These are phyloP conservation scores for Verbena officinalis DNA, from an alignment of 257 asterid species.

Conservation along the genomic window DNA sequence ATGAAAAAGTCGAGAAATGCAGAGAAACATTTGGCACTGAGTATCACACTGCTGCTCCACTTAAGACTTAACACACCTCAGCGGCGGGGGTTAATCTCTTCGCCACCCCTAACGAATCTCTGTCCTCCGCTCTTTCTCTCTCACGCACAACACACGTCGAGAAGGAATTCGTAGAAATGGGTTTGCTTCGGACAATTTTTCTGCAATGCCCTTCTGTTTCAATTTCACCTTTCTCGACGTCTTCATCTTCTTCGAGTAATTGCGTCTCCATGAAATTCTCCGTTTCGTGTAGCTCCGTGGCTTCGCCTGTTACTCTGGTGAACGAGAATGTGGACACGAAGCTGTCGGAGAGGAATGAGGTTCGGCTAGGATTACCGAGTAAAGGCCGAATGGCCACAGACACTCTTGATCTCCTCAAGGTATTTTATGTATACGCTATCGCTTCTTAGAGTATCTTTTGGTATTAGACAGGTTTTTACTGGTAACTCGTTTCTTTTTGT, in stretches of 20 bases:
- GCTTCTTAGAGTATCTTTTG: conserved; percentile 5
- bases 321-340: conserved; percentile 48
- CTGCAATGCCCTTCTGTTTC: conserved; percentile 29
- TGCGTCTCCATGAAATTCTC: conserved; percentile 45
- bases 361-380: conserved; percentile 98
- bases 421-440: conserved; percentile 14
- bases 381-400: conserved; percentile 98
- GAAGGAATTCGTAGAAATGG: conserved; percentile 17
- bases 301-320: conserved; percentile 49
- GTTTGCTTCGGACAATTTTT: conserved; percentile 24
- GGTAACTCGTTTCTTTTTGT: background rate
- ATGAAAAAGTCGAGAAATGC: background rate
- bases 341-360: conserved; percentile 51
- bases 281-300: conserved; percentile 54
- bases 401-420: conserved; percentile 90
- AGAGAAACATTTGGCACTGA: conserved; percentile 1
- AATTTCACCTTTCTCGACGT: conserved; percentile 18
- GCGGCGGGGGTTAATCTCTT: background rate
- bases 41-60: background rate
- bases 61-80: background rate
- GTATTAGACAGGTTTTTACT: too few species aligned
- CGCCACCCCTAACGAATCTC: background rate
- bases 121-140: background rate
- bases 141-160: background rate
- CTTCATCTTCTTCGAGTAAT: conserved; percentile 15